Conservation (phyloP, 2,329 filamentous ascomycete species). For the Fusarium sp. region DNA sequence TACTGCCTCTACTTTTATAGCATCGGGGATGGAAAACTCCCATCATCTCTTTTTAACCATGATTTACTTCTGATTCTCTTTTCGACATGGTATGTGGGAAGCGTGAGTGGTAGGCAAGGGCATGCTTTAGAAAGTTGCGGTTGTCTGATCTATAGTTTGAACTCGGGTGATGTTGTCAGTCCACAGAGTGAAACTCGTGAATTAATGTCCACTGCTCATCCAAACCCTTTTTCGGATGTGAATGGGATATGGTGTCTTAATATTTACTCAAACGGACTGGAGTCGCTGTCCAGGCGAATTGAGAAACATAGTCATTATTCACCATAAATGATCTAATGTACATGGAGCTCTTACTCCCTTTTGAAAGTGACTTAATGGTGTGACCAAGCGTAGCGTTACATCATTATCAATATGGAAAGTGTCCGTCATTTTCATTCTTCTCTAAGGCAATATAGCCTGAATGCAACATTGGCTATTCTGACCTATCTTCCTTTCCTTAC, state of each 20-base stretch:
- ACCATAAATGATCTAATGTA: conserved; percentile 1
- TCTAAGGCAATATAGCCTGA: neutral
- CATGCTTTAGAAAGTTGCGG: too few relatives aligned
- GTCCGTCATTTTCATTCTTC: neutral
- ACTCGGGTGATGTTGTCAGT: too few relatives aligned
- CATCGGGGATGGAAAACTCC: neutral
- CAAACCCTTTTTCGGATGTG: neutral
- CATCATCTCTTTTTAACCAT: too few relatives aligned
- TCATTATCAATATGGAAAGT: neutral
- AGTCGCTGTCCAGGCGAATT: neutral
- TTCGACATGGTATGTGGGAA: too few relatives aligned
- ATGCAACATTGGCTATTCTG: neutral
- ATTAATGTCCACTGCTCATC: too few relatives aligned
- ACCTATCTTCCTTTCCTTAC: too few relatives aligned
- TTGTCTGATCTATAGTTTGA: too few relatives aligned
- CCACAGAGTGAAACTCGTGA: too few relatives aligned
- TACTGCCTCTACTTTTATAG: neutral
- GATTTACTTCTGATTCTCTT: too few relatives aligned
- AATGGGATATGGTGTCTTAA: neutral
- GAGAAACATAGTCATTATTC: conserved; percentile 1
- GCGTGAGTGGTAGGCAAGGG: neutral
- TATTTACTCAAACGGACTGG: neutral
- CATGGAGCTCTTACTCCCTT: neutral
- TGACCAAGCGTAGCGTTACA: conserved; percentile 28
- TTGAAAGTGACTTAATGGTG: conserved; percentile 1